Evolutionary conservation across 2,329 filamentous ascomycete species (phyloP), one percentile per base, ranked within the genome.

Genomic region (Pseudocercospora pini-densiflorae): DNA sequence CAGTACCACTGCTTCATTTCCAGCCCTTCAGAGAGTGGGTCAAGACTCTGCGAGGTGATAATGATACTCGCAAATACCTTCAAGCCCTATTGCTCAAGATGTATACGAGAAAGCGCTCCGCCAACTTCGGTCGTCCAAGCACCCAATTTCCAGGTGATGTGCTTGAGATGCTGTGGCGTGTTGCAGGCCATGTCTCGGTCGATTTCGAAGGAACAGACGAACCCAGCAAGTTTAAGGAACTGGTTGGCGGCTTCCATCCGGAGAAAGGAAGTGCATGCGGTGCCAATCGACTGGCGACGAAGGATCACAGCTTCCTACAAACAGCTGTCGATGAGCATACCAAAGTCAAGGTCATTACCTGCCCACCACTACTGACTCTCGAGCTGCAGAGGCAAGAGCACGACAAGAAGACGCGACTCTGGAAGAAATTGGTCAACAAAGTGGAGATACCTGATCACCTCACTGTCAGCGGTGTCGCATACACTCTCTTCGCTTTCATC

Each of bases 401-500:
- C 68, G 85, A 89, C 73, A 77, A 81, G 59, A 78, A 79, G 3
- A 79, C 81, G 36, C 83, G 87, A 2, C 83, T 84, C 29, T 89
- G 87, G 84, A 82, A 84, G 59, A 84, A 89, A 68, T 73, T 87
- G 5, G 81, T 84, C 60, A 83, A 88, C 72, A 82, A 82, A 49
- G 84, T 90, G n/a, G 79, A 81, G 2, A 71, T 89, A 14, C 81
- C 88, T 61, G 86, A 89, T 62, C 77, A 82, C 10, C 74, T 89
- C 27, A 80, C 80, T 51, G 76, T 88, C n/a, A 73, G 79, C 27
- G 79, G 74, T 8, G 79, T 78, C 12, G 74, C 79, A 10, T 90
- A 89, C 72, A 84, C 83, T 1, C 80, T 90, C 0, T 89, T 87
- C 68, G 86, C 86, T 2, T 86, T 89, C 68, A 78, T 89, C 33